Evolutionary conservation across 2,329 filamentous ascomycete species (phyloP), one percentile per base, ranked within the genome.

Genomic region (Cylindrodendrum hubeiense): DNA sequence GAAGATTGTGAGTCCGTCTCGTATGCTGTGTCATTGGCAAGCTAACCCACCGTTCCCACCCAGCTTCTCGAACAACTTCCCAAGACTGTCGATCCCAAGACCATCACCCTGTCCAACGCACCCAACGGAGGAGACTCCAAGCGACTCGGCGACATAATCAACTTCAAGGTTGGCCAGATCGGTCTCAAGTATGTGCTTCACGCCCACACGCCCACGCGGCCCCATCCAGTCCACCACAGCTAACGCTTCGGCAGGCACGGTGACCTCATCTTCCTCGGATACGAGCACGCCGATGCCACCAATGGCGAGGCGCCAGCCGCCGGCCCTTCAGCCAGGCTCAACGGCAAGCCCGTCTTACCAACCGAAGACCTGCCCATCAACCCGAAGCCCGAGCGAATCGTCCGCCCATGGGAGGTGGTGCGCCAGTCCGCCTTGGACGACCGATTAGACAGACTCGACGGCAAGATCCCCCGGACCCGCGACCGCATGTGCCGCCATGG

Each of bases 401-500:
- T 77, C 28, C 77, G 79, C 49, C 81, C 81, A 6, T 98, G 96
- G 96, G 96, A 99, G 76, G 89, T 92, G 9, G 92, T 98, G 17
- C 90, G 90, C 75, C 96, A 99, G 81, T 97, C 95, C 3, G 85
- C 90, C 2, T 85, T 99, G 10, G 97, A 99, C 77, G 91, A 99
- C 77, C 85, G 87, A 60, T 83, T 99, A 76, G 96, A 99, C 80
- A 93, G 89, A 81, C 87, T 91, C 71, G 91, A 96, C 84, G 96
- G 96, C 71, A 99, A 97, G 83, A 97, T 98, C 55, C 83, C 89
- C 21, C 86, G 95, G 67, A 87, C 87, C 67, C 87, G 87, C 63
- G 93, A 97, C 78, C 93, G 93, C 77, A 96, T 99, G 94, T 99
- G 96, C 83, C 91, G 93, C 67, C 96, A 99, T 79, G 95, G 95